Base-by-base conservation (phyloP, 2,329 filamentous ascomycete species). In the Fusarium fracticaudum region DNA sequence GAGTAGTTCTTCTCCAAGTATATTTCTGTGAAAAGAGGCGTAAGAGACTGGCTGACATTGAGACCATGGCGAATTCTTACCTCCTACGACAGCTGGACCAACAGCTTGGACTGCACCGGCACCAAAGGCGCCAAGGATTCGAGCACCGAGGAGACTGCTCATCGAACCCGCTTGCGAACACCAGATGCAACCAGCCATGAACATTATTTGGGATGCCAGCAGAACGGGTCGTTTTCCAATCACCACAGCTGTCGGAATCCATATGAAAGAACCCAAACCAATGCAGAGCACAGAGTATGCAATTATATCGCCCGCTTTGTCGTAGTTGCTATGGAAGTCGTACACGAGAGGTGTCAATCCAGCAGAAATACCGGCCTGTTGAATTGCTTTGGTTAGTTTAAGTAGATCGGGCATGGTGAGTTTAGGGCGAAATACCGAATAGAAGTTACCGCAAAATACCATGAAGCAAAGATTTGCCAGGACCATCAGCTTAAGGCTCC, bases 361-460 rank as follows among this genome's bases (percentile, higher is more conserved):
- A 9, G 55, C 40, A 24, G 55, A 59, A 17, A 59, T 59, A 14
- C 55, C 55, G 8, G 55, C 41, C 55, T 59, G 13, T 31, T 3
- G 10, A 12, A 3, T 11, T 12, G 8, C 15, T 9, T 18, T 18
- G 4, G 29, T 51, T 18, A 50, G 45, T 31, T 18, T 8, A 29
- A 11, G 13, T 1, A 15, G 7, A 6, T 22, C 13, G 4, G 8
- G 6, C 1, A 17, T 31, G 13, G 26, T 8, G 5, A 11, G 9
- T 4, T 8, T 7, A 4, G 18, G 15, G 7, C 17, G 14, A 4
- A 5, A 8, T 45, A 58, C 41, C 55, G 55, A 35, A 20, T 59
- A 59, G 20, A 59, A 45, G 55, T 59, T 59, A 22, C 55, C 55
- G 14, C 55, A 47, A 18, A 59, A 59, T 3, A 59, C 55, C 55